Conservation (phyloP, 2,329 filamentous ascomycete genomes). For the Aschersonia sp. region DNA sequence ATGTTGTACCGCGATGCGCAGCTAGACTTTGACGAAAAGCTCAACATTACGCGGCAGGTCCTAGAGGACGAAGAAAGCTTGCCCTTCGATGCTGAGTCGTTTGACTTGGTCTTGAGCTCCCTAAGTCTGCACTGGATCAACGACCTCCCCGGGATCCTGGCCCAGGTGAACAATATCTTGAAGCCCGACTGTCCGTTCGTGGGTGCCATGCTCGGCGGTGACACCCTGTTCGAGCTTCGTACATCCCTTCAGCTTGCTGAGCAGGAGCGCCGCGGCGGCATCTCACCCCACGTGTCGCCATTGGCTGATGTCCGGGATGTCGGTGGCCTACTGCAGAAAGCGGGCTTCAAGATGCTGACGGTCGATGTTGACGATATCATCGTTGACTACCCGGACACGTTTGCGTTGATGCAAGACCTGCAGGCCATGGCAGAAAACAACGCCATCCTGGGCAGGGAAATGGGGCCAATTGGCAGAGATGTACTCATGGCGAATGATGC, state of each 20-base stretch:
- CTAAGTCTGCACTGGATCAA: constrained; percentile 96
- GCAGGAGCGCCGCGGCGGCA: constrained; percentile 77
- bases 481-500: constrained; percentile 76
- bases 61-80: constrained; percentile 61
- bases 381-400: constrained; percentile 82
- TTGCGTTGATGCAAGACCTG: constrained; percentile 83
- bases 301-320: constrained; percentile 86
- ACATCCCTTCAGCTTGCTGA: constrained; percentile 89
- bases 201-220: constrained; percentile 91
- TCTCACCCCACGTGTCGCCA: constrained; percentile 81
- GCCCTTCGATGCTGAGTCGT: constrained; percentile 61
- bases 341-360: constrained; percentile 90
- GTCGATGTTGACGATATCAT: constrained; percentile 96
- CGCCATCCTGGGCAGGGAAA: constrained; percentile 72
- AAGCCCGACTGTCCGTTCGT: constrained; percentile 89
- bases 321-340: constrained; percentile 70
- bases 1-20: constrained; percentile 70
- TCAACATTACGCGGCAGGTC: constrained; percentile 61
- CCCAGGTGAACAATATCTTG: constrained; percentile 72
- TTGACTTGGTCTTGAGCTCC: constrained; percentile 83
- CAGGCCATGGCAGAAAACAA: constrained; percentile 96
- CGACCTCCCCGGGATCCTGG: constrained; percentile 72
- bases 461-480: constrained; percentile 63
- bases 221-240: constrained; percentile 84
- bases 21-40: constrained; percentile 57